phyloP scores from a whole-genome alignment of 805 yeast species.

The Blastobotrys mokoenaii region DNA sequence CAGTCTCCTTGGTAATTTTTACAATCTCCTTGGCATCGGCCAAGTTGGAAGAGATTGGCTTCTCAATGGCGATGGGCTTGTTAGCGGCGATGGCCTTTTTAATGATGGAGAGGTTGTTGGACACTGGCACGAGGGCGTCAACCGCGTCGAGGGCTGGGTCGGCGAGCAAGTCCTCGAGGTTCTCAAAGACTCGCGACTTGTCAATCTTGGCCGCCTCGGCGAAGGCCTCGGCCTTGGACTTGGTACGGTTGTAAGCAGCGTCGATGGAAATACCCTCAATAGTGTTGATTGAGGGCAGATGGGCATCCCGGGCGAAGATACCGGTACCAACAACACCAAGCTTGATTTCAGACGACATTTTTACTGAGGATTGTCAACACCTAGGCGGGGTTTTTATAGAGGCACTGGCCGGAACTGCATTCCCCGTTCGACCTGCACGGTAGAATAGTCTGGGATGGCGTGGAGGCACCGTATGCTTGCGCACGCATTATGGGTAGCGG shows the following conservation, averaged over 20 bases:
- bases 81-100: slow-evolving; percentile 60
- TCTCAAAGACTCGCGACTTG: slow-evolving; percentile 32
- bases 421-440: too few relatives aligned
- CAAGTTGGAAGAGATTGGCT: slow-evolving; percentile 85
- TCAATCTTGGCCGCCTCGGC: slow-evolving; percentile 53
- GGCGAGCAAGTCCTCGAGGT: slow-evolving; percentile 53
- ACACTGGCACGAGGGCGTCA: slow-evolving; percentile 87
- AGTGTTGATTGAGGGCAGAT: slow-evolving; percentile 57
- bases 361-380: too few relatives aligned
- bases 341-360: slow-evolving; percentile 11
- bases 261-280: slow-evolving; percentile 45
- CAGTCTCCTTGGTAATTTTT: slow-evolving; percentile 48
- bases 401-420: too few relatives aligned
- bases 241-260: slow-evolving; percentile 79
- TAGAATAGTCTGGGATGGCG: too few relatives aligned
- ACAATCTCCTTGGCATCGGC: slow-evolving; percentile 78
- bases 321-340: slow-evolving; percentile 26
- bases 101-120: slow-evolving; percentile 61
- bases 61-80: slow-evolving; percentile 78
- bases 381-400: too few relatives aligned
- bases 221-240: slow-evolving; percentile 71
- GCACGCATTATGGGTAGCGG: too few relatives aligned
- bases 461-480: too few relatives aligned
- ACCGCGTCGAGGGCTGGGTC: slow-evolving; percentile 66
- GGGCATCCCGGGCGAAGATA: slow-evolving; percentile 78